A percentile compares a stretch with the other conserved stretches of the same genome.
These are phyloP conservation scores for Lachancea dasiensis DNA, from an alignment of 805 yeast genomes.

Conservation along the genomic window DNA sequence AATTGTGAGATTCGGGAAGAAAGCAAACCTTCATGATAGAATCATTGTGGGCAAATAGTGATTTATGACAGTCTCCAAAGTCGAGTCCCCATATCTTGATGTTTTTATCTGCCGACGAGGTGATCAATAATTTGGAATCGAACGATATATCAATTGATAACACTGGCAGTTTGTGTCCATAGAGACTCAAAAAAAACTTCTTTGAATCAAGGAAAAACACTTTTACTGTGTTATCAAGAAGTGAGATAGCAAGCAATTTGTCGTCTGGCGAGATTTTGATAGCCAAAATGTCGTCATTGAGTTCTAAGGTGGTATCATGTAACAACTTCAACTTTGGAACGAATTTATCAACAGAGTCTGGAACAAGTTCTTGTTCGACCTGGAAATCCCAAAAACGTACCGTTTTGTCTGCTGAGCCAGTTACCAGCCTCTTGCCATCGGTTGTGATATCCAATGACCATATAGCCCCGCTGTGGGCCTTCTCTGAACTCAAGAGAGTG, in stretches of 20 bases:
- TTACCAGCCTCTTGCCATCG: constrained; percentile 77
- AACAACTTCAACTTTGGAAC: constrained; percentile 51
- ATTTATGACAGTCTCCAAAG: constrained; percentile 97
- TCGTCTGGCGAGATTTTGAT: constrained; percentile 77
- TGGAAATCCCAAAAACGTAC: constrained; percentile 86
- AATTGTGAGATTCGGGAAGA: constrained; percentile 79
- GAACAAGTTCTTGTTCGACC: constrained; percentile 59
- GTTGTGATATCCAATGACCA: constrained; percentile 87
- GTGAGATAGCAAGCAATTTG: constrained; percentile 71
- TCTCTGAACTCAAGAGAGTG: constrained; percentile 59
- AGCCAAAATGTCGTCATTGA: constrained; percentile 77
- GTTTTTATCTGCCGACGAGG: constrained; percentile 96
- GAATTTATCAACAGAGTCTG: constrained; percentile 53
- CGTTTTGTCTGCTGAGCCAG: constrained; percentile 91
- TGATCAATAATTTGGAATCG: constrained; percentile 81
- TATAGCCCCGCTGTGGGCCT: constrained; percentile 75
- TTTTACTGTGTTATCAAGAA: constrained; percentile 92
- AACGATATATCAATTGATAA: constrained; percentile 83
- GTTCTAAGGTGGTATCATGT: constrained; percentile 77
- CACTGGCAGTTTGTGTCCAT: constrained; percentile 96
- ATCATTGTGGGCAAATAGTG: constrained; percentile 95
- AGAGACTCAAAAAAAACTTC: constrained; percentile 80
- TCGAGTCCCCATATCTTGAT: constrained; percentile 98
- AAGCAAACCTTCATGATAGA: constrained; percentile 85
- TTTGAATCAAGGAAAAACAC: constrained; percentile 82